phyloP scores from a whole-genome alignment of 257 asterid genomes.

The Solanum lycopersicoides region DNA sequence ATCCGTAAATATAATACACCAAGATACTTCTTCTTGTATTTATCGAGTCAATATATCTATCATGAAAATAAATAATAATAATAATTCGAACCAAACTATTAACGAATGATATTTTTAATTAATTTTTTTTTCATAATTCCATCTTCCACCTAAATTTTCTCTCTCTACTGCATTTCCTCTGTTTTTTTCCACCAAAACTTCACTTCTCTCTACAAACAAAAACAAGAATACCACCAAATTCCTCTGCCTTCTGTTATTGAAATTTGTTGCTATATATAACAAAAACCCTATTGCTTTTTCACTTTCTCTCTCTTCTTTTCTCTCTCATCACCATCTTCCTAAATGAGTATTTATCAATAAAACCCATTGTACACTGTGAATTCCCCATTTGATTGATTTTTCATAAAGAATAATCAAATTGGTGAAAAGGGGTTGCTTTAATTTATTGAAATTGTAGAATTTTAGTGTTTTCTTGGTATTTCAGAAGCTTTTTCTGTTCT shows the following conservation, averaged over 20 bases:
- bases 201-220: background rate
- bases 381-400: background rate
- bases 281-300: background rate
- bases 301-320: background rate
- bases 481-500: constrained; percentile 7
- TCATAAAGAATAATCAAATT: background rate
- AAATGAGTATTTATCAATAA: background rate
- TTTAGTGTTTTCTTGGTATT: background rate
- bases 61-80: background rate
- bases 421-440: background rate
- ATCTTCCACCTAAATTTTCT: background rate
- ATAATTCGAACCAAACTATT: too few relatives aligned
- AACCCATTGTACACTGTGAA: background rate
- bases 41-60: background rate
- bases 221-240: background rate
- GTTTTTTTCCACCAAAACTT: background rate
- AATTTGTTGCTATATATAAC: background rate
- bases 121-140: background rate
- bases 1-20: background rate
- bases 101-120: too few relatives aligned
- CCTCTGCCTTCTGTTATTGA: background rate
- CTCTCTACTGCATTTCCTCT: background rate
- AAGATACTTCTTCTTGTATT: background rate
- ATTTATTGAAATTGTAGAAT: background rate
- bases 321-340: background rate